Evolutionary conservation across 306 rosid genomes (phyloP).

Genomic region (Lathyrus oleraceus): DNA sequence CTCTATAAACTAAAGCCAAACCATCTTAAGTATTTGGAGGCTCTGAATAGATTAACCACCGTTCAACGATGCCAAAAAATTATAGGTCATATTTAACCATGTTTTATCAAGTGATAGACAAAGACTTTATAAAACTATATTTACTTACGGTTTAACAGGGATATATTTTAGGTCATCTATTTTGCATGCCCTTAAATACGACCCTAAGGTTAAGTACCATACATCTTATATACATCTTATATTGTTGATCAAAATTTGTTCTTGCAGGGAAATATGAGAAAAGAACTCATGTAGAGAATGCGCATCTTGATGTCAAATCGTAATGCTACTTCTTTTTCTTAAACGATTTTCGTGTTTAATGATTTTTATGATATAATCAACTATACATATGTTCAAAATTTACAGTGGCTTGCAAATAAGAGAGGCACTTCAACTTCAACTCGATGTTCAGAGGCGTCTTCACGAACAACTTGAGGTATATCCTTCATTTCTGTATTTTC

Average conservation of each 20-base stretch:
- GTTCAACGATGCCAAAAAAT: too few relatives aligned
- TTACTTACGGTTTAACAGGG: too few relatives aligned
- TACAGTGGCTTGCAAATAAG: slow-evolving; percentile 74
- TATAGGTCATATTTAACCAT: too few relatives aligned
- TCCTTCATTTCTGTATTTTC: background rate
- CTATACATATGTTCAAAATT: slow-evolving; percentile 5
- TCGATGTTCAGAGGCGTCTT: slow-evolving; percentile 86
- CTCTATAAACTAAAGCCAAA: too few relatives aligned
- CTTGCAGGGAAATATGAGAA: slow-evolving; percentile 75
- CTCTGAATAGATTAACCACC: too few relatives aligned
- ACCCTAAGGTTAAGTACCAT: too few relatives aligned
- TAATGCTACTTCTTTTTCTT: slow-evolving; percentile 35
- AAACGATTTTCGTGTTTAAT: background rate
- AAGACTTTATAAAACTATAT: too few relatives aligned
- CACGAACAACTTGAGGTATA: slow-evolving; percentile 95
- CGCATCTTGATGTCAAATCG: slow-evolving; percentile 66
- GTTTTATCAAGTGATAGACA: too few relatives aligned
- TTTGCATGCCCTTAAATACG: too few relatives aligned
- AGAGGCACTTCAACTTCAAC: slow-evolving; percentile 87
- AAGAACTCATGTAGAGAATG: slow-evolving; percentile 42
- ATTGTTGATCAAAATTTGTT: background rate
- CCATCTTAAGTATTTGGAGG: too few relatives aligned
- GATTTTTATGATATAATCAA: background rate
- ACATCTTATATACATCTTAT: too few relatives aligned
- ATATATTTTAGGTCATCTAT: too few relatives aligned